Evolutionary conservation across 352 stramenopile species (phyloP), one percentile per base, ranked within the genome.

Genomic region (Ophiocytium majus): DNA sequence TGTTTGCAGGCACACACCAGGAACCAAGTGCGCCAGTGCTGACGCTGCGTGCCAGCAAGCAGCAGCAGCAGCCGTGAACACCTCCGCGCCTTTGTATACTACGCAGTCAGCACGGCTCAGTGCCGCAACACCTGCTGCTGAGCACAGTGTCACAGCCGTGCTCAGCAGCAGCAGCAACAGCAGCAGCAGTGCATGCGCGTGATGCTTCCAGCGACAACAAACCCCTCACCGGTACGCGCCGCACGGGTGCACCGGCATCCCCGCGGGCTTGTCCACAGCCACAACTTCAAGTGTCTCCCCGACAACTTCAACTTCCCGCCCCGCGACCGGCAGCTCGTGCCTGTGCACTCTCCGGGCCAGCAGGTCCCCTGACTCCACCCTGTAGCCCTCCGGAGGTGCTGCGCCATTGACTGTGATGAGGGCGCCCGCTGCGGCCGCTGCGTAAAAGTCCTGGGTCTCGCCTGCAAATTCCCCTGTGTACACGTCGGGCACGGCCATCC

Each of bases 381-480:
- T 43, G 35, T 78, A 78, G 32, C 14, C 32, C 5, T 10, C 5
- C 5, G 66, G 35, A 14, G 14, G 5, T 5, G 14, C 14, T 5
- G 66, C 32, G 32, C 66, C 66, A 14, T 78, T 78, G 14, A 78
- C 66, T 5, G 66, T 78, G 32, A 78, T 78, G 32, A 5, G 66
- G 66, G 5, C 66, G 32, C 66, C 66, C 5, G 66, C 35, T 5
- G 14, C 66, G 32, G 66, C 66, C 5, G 66, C 66, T 17, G 32
- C 66, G 35, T 78, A 78, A 14, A 17, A 78, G 5, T 5, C 66
- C 5, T 17, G 5, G 5, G 66, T 43, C 35, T 78, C 66, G 5
- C 5, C 66, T 5, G 66, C 66, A 14, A 78, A 78, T 14, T 78
- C 66, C 32, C 5, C 35, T 10, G 32, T 78, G 35, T 78, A 78